Evolutionary conservation across 83 land plant species (phyloP).

Genomic region (Picea abies): DNA sequence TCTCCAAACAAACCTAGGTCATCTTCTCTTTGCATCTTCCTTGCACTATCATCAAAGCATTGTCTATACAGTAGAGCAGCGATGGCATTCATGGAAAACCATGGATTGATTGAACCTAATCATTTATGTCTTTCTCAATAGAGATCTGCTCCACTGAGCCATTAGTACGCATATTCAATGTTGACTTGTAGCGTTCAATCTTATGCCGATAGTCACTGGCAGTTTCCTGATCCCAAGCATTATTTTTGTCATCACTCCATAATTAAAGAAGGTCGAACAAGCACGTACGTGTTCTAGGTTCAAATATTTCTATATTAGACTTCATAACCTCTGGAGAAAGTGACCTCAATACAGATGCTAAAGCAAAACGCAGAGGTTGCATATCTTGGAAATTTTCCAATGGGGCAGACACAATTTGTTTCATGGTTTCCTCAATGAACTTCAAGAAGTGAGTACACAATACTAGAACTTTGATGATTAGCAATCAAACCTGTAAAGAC

Average conservation of each 20-base stretch:
- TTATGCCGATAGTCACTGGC: constrained; percentile 88
- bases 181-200: constrained; percentile 83
- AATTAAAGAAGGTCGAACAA: constrained; percentile 93
- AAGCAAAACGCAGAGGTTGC: constrained; percentile 85
- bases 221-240: no score
- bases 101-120: no score
- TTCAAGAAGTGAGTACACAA: constrained; percentile 73
- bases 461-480: no score
- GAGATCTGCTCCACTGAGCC: constrained; percentile 88
- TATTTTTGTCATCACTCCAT: no score
- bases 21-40: no score
- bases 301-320: constrained; percentile 83
- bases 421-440: constrained; percentile 94
- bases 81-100: no score
- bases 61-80: no score
- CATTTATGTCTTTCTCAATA: no score
- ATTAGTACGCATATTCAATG: constrained; percentile 72
- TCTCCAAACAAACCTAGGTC: no score
- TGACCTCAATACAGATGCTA: constrained; percentile 86
- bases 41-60: no score
- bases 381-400: no score
- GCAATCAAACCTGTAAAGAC: no score
- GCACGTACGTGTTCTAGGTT: constrained; percentile 67
- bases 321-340: constrained; percentile 94
- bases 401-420: constrained; percentile 50